Evolutionary conservation across 176 grass and related monocot genomes (phyloP).

Genomic region (Stipa capillata): DNA sequence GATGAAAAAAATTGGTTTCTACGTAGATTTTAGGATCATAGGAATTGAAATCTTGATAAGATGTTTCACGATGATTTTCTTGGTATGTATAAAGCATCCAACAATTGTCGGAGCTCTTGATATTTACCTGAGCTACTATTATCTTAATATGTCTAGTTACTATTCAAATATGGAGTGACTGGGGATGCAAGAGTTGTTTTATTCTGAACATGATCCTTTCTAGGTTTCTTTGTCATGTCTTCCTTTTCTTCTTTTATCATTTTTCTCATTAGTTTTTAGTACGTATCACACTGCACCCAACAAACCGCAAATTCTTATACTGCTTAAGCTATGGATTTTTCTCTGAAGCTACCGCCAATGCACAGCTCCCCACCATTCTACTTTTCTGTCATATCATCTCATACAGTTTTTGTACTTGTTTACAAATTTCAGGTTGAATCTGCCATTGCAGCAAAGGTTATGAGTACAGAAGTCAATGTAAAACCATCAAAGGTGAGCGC

Average conservation of each 20-base stretch:
- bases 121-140: not conserved
- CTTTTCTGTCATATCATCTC: not conserved
- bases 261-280: not conserved
- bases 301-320: not conserved
- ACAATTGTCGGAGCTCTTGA: not conserved
- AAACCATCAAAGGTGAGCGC: conserved; percentile 58
- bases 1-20: not conserved
- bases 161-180: not conserved
- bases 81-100: not conserved
- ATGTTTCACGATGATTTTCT: not conserved
- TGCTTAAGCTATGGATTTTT: not conserved
- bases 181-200: not conserved
- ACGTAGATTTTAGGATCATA: not conserved
- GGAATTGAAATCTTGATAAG: not conserved
- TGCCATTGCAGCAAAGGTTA: conserved; percentile 48
- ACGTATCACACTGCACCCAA: not conserved
- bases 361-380: not conserved
- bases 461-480: conserved; percentile 37
- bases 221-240: not conserved
- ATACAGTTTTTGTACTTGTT: conserved; percentile 13
- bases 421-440: conserved; percentile 63
- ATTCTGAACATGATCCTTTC: not conserved
- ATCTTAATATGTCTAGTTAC: not conserved
- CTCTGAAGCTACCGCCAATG: not conserved
- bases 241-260: not conserved